Percentiles rank a stretch among this genome's conserved stretches.
Evolutionary conservation across 495 filamentous ascomycete genomes (phyloP).

Genomic region (Sphaerosporella brunnea): DNA sequence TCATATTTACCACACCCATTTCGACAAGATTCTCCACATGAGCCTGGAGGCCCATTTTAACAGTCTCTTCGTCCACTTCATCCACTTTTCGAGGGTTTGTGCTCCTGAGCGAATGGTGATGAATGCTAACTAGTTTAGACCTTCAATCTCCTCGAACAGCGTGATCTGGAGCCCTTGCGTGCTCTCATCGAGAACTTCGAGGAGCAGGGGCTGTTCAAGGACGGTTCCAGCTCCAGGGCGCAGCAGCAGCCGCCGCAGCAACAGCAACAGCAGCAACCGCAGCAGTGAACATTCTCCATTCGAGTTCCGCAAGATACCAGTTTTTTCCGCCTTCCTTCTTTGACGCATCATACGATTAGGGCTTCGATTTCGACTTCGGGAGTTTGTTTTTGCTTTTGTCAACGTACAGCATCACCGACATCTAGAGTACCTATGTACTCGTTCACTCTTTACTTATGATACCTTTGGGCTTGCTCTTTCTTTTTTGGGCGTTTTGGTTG

Average conservation of each 20-base stretch:
- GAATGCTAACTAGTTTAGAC: constrained; percentile 32
- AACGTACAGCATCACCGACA: too few species aligned
- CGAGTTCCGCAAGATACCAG: too few species aligned
- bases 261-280: not conserved
- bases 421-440: too few species aligned
- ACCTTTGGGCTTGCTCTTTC: too few species aligned
- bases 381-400: too few species aligned
- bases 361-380: too few species aligned
- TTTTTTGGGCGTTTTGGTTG: too few species aligned
- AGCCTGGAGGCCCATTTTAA: constrained; percentile 52
- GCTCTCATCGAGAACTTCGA: constrained; percentile 48
- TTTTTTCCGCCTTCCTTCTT: too few species aligned
- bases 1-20: constrained; percentile 51
- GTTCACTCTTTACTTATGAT: too few species aligned
- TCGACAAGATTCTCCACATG: constrained; percentile 46
- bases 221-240: constrained; percentile 7
- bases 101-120: not conserved
- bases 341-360: too few species aligned
- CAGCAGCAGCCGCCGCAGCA: constrained; percentile 3
- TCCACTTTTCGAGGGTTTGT: constrained; percentile 39
- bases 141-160: constrained; percentile 46
- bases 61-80: constrained; percentile 61
- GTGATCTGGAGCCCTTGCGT: constrained; percentile 62
- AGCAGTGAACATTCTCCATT: not conserved
- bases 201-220: constrained; percentile 25